A percentile compares a stretch with the other conserved stretches of the same genome.
These are phyloP conservation scores for Aspergillus sp. DNA, from an alignment of 2,329 filamentous ascomycete species.

Conservation along the genomic window DNA sequence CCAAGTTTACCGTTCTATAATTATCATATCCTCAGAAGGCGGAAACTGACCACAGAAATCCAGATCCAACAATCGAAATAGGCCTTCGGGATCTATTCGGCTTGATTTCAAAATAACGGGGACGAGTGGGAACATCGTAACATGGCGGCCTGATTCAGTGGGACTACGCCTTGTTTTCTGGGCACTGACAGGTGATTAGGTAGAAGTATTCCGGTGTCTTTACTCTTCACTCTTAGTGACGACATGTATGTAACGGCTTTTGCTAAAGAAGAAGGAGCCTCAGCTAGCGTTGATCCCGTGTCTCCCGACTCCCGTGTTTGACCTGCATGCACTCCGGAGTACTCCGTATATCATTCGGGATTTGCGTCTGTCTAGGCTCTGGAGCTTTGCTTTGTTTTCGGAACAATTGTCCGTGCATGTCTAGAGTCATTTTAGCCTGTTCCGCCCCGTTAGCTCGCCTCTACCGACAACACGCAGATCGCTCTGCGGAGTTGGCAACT, in stretches of 20 bases:
- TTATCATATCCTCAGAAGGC: neutral
- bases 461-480: too few relatives aligned
- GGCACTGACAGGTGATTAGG: neutral
- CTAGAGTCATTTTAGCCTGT: too few relatives aligned
- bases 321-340: neutral
- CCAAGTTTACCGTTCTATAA: neutral
- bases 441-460: too few relatives aligned
- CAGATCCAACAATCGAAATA: neutral
- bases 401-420: neutral
- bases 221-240: neutral
- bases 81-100: neutral
- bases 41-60: neutral
- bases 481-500: too few relatives aligned
- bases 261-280: neutral
- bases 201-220: too few relatives aligned
- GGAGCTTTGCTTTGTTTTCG: too few relatives aligned
- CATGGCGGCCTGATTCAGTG: neutral
- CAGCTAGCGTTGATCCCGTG: neutral
- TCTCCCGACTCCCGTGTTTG: neutral
- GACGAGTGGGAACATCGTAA: neutral
- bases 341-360: too few relatives aligned
- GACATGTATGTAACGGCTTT: neutral
- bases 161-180: neutral
- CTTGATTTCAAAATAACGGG: neutral
- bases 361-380: too few relatives aligned